These are phyloP conservation scores for Epichloe baconii DNA, from an alignment of 2,329 filamentous ascomycete genomes.

Conservation along the genomic window DNA sequence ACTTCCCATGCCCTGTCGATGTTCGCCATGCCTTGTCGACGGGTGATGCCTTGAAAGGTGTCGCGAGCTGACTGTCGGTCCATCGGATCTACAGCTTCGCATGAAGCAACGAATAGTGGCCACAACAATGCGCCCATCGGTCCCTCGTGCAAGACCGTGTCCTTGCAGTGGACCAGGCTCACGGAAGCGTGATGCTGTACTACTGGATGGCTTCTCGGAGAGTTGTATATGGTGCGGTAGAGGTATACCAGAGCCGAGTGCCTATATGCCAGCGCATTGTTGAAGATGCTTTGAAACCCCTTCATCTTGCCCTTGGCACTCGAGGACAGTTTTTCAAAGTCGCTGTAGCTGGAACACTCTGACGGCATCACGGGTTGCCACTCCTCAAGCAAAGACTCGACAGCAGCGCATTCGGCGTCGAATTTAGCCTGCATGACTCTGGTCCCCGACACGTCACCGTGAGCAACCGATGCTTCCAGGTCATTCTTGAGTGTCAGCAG, in stretches of 20 bases:
- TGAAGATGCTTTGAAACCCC: slow-evolving; percentile 39
- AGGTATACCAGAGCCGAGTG: slow-evolving; percentile 46
- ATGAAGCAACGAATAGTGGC: slow-evolving; percentile 51
- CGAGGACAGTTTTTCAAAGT: neutral
- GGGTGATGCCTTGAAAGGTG: slow-evolving; percentile 39
- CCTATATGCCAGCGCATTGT: slow-evolving; percentile 47
- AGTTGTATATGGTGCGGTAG: slow-evolving; percentile 39
- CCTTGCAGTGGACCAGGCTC: slow-evolving; percentile 39
- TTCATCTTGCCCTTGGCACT: slow-evolving; percentile 20
- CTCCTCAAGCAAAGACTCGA: slow-evolving; percentile 39
- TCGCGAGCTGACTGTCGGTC: slow-evolving; percentile 39
- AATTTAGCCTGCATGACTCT: slow-evolving; percentile 37
- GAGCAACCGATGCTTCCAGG: slow-evolving; percentile 30
- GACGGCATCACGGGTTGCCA: slow-evolving; percentile 42
- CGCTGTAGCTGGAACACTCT: slow-evolving; percentile 10
- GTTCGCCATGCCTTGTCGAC: slow-evolving; percentile 51
- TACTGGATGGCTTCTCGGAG: slow-evolving; percentile 29
- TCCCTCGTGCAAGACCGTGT: slow-evolving; percentile 40
- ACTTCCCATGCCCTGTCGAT: slow-evolving; percentile 49
- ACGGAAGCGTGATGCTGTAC: slow-evolving; percentile 41
- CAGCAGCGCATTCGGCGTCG: slow-evolving; percentile 36
- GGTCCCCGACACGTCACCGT: slow-evolving; percentile 29
- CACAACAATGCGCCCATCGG: slow-evolving; percentile 52
- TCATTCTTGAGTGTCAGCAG: slow-evolving; percentile 39
- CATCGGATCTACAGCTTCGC: slow-evolving; percentile 37